A percentile compares a stretch with the other conserved stretches of the same genome.
phyloP scores from a whole-genome alignment of 2,329 filamentous ascomycete genomes.

The Pseudopyrenochaeta lycopersici region DNA sequence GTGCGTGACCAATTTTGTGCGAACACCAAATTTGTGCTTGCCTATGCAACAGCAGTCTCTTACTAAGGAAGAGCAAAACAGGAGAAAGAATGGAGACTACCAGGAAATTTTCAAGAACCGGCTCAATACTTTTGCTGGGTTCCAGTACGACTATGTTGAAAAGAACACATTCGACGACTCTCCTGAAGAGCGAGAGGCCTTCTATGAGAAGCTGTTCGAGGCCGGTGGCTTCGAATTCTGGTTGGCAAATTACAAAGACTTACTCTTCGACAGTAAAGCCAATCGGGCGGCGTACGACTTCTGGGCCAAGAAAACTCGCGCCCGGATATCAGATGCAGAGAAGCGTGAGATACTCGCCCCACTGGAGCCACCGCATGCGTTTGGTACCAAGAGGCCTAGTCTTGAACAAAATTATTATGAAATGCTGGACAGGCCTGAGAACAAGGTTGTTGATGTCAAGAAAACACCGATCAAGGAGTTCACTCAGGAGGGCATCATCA shows the following conservation, averaged over 20 bases:
- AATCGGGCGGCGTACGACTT: constrained; percentile 58
- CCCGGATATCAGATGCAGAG: constrained; percentile 53
- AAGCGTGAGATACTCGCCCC: constrained; percentile 60
- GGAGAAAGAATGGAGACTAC: constrained; percentile 49
- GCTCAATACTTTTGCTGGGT: constrained; percentile 65
- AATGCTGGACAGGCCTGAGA: constrained; percentile 54
- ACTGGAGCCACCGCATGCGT: constrained; percentile 54
- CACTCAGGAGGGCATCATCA: constrained; percentile 51
- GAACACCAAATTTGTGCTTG: constrained; percentile 71
- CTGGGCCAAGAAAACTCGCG: constrained; percentile 56
- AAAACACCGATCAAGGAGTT: constrained; percentile 52
- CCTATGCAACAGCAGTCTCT: constrained; percentile 66
- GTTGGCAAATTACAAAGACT: constrained; percentile 54
- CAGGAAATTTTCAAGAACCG: constrained; percentile 62
- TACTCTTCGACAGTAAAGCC: constrained; percentile 52
- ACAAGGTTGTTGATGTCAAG: constrained; percentile 55
- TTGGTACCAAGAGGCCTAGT: constrained; percentile 58
- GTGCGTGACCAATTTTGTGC: constrained; percentile 68
- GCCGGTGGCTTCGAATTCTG: constrained; percentile 54
- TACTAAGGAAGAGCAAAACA: constrained; percentile 61
- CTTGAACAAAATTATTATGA: constrained; percentile 60
- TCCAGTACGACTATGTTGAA: constrained; percentile 65
- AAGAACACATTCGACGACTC: constrained; percentile 62
- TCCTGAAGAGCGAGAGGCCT: constrained; percentile 53
- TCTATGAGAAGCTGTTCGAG: constrained; percentile 54